These are phyloP conservation scores for Candida namnaoensis DNA, from an alignment of 805 yeast genomes.

Conservation along the genomic window DNA sequence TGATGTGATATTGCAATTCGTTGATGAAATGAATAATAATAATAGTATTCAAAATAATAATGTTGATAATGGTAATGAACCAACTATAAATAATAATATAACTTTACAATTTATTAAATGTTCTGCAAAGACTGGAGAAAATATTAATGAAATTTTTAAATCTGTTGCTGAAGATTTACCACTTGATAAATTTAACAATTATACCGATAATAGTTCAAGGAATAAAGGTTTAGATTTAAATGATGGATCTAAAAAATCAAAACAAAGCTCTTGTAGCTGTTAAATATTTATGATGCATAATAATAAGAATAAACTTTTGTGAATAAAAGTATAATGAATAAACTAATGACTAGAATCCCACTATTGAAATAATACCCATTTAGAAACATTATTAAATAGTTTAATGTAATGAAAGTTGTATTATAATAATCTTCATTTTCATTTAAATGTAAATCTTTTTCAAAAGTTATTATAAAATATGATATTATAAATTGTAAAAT, in stretches of 20 bases:
- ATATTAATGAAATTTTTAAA: constrained; percentile 37
- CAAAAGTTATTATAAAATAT: too few species aligned
- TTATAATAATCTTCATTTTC: too few species aligned
- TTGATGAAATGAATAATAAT: constrained; percentile 18
- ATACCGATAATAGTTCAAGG: constrained; percentile 1
- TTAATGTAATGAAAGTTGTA: too few species aligned
- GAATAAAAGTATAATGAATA: too few species aligned
- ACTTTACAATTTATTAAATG: constrained; percentile 43
- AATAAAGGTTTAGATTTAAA: constrained; percentile 22
- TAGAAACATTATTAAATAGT: too few species aligned
- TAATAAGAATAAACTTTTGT: too few species aligned
- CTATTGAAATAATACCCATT: not conserved
- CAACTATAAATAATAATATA: constrained; percentile 39
- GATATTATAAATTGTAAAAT: not conserved
- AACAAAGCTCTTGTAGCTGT: constrained; percentile 3
- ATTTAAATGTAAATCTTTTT: too few species aligned
- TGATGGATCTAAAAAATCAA: constrained; percentile 10
- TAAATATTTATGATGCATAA: not conserved
- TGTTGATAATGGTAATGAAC: too few species aligned
- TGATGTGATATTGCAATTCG: constrained; percentile 27
- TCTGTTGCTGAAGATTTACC: constrained; percentile 40
- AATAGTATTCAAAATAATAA: not conserved
- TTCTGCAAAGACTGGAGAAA: constrained; percentile 67
- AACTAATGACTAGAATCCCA: not conserved
- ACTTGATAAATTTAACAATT: constrained; percentile 11